Conservation (phyloP, 2,329 filamentous ascomycete species). For the Sporothrix schenckii region DNA sequence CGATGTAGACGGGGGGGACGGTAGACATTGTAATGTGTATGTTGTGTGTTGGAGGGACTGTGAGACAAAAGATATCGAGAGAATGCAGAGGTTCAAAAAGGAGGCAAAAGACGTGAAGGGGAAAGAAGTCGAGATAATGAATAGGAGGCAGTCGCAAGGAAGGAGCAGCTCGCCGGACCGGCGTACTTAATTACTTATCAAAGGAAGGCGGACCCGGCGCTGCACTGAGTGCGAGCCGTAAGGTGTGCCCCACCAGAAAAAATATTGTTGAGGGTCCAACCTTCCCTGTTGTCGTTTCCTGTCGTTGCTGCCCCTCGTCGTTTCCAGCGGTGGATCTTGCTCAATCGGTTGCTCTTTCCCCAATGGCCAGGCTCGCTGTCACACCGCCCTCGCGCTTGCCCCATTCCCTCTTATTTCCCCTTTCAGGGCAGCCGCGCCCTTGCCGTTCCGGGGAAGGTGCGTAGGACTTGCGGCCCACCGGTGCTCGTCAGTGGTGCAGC, state of each 20-base stretch:
- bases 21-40: constrained; percentile 65
- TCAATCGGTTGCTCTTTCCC: constrained; percentile 5
- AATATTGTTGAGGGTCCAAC: constrained; percentile 29
- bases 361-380: constrained; percentile 12
- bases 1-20: constrained; percentile 90
- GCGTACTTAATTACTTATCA: constrained; percentile 23
- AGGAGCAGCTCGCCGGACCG: constrained; percentile 15
- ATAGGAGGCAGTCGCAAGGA: constrained; percentile 23
- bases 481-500: neutral
- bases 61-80: neutral
- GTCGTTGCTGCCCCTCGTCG: constrained; percentile 8
- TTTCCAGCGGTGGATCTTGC: constrained; percentile 11
- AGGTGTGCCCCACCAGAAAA: constrained; percentile 30
- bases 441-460: constrained; percentile 27
- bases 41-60: neutral
- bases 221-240: constrained; percentile 14
- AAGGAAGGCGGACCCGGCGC: neutral
- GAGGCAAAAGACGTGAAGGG: constrained; percentile 9
- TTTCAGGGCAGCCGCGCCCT: constrained; percentile 29
- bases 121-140: constrained; percentile 1
- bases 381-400: constrained; percentile 31
- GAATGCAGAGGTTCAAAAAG: constrained; percentile 5
- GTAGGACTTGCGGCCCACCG: constrained; percentile 26
- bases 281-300: constrained; percentile 6
- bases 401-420: constrained; percentile 11